These are phyloP conservation scores for Suillus variegatus DNA, from an alignment of 768 basidiomycete species.

Conservation along the genomic window DNA sequence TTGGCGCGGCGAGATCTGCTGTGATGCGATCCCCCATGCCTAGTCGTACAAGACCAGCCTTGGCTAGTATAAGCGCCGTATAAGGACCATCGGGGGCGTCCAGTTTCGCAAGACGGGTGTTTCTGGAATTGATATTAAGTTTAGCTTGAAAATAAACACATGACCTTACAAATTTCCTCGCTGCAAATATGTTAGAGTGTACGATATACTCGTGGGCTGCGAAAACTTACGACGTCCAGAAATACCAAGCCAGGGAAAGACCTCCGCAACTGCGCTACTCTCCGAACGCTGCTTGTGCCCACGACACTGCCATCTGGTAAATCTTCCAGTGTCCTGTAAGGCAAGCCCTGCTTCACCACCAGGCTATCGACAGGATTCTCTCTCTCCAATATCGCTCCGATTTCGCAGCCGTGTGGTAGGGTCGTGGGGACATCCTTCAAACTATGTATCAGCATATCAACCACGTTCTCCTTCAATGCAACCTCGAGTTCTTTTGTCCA, in stretches of 20 bases:
- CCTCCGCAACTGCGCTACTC: slow-evolving; percentile 87
- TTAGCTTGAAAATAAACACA: slow-evolving; percentile 5
- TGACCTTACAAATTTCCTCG: slow-evolving; percentile 81
- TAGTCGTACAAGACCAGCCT: slow-evolving; percentile 85
- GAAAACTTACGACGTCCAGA: slow-evolving; percentile 77
- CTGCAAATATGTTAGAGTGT: slow-evolving; percentile 36
- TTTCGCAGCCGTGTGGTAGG: slow-evolving; percentile 79
- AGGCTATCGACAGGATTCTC: slow-evolving; percentile 90
- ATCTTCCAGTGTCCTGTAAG: slow-evolving; percentile 76
- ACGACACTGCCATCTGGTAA: slow-evolving; percentile 86
- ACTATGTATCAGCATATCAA: slow-evolving; percentile 92
- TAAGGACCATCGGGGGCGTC: slow-evolving; percentile 81
- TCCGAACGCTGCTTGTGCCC: slow-evolving; percentile 93
- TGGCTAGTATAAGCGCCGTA: slow-evolving; percentile 89
- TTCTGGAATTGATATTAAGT: slow-evolving; percentile 44
- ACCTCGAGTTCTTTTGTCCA: slow-evolving; percentile 99
- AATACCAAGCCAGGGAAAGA: slow-evolving; percentile 77
- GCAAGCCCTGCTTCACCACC: slow-evolving; percentile 75
- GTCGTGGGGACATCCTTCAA: slow-evolving; percentile 93
- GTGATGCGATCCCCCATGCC: slow-evolving; percentile 77
- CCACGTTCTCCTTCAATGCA: slow-evolving; percentile 63
- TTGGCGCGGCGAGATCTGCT: slow-evolving; percentile 69
- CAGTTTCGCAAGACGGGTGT: slow-evolving; percentile 89
- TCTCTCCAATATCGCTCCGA: slow-evolving; percentile 83
- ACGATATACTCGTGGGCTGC: neutral